A percentile compares a stretch with the other conserved stretches of the same genome.
These are phyloP conservation scores for Pythium biforme DNA, from an alignment of 352 stramenopile genomes.

Conservation along the genomic window DNA sequence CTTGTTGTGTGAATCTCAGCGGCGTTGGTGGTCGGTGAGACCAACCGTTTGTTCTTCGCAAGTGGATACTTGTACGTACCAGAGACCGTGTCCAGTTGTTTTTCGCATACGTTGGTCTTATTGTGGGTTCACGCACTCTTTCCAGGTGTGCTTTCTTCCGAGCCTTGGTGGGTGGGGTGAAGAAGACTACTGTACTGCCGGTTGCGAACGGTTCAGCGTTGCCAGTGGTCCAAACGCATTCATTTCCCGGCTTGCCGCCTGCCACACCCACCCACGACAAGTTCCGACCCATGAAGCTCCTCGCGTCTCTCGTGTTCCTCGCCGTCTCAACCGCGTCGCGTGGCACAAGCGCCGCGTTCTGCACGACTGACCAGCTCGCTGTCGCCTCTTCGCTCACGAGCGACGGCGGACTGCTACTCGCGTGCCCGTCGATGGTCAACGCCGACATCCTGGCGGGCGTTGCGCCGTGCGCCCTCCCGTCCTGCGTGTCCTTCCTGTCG, in stretches of 20 bases:
- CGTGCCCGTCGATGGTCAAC: background rate
- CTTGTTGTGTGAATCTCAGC: background rate
- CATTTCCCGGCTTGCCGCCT: background rate
- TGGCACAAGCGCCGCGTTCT: background rate
- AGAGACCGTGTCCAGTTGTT: too few species aligned
- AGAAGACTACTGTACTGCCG: too few species aligned
- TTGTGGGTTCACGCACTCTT: too few species aligned
- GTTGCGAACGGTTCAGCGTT: too few species aligned
- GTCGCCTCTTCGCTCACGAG: background rate
- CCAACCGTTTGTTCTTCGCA: too few species aligned
- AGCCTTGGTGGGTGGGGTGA: too few species aligned
- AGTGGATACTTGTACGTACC: too few species aligned
- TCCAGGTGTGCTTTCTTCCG: too few species aligned
- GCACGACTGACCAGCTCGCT: background rate
- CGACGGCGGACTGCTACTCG: background rate
- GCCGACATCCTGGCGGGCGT: background rate
- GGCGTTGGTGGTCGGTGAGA: background rate
- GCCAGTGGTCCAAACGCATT: too few species aligned
- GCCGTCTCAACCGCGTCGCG: background rate
- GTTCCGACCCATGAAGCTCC: background rate
- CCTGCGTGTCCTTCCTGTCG: background rate
- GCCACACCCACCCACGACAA: background rate
- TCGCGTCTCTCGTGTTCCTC: background rate
- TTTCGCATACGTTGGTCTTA: too few species aligned
- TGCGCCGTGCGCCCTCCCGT: background rate